phyloP scores from a whole-genome alignment of 2,329 filamentous ascomycete species.

The Neofusicoccum sp. region DNA sequence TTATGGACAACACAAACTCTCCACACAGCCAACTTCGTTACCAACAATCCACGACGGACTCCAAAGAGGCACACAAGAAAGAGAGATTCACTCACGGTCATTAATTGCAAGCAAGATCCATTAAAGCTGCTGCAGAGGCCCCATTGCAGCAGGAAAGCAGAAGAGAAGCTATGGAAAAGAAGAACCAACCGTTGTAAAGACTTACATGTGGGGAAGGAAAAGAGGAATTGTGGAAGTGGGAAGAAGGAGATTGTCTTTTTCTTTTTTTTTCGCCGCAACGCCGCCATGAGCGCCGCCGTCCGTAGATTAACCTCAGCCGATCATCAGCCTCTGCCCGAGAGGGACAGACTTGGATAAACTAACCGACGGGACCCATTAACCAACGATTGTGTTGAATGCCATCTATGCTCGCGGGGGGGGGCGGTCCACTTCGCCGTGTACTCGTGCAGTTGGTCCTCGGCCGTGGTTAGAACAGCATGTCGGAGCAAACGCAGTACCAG shows the following conservation, averaged over 20 bases:
- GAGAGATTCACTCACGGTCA: background rate
- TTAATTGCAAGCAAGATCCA: background rate
- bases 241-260: background rate
- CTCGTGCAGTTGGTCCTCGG: slow-evolving; percentile 15
- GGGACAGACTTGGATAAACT: slow-evolving; percentile 11
- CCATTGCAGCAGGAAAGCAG: background rate
- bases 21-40: no score
- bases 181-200: slow-evolving; percentile 21
- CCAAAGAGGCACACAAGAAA: no score
- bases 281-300: slow-evolving; percentile 11
- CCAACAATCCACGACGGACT: no score
- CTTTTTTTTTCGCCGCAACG: slow-evolving; percentile 3
- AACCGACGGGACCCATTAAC: slow-evolving; percentile 14
- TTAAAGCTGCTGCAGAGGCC: slow-evolving; percentile 1
- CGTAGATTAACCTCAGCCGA: slow-evolving; percentile 10
- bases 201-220: slow-evolving; percentile 20
- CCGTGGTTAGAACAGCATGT: slow-evolving; percentile 21
- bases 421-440: slow-evolving; percentile 5
- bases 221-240: background rate
- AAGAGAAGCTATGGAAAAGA: slow-evolving; percentile 6
- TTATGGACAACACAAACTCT: no score
- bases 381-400: background rate
- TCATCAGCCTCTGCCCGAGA: slow-evolving; percentile 16
- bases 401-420: background rate
- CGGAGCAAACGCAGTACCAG: slow-evolving; percentile 14